These are phyloP conservation scores for Fusarium chuoi DNA, from an alignment of 2,329 filamentous ascomycete species.

Conservation along the genomic window DNA sequence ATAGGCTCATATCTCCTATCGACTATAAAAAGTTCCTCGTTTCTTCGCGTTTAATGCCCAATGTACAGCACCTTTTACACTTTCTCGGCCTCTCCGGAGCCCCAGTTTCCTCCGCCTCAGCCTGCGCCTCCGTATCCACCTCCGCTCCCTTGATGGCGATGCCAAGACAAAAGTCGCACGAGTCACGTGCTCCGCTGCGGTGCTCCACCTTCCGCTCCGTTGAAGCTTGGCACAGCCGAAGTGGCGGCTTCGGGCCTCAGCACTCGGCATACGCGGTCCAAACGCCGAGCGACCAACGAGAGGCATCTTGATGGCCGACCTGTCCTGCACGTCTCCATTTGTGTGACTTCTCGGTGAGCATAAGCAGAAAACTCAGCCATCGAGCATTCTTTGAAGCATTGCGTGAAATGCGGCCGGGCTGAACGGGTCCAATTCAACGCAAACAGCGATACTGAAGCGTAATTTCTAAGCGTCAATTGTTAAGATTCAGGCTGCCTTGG, in stretches of 20 bases:
- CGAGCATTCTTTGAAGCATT: background rate
- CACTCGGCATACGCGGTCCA: slow-evolving; percentile 5
- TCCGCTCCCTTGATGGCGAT: slow-evolving; percentile 9
- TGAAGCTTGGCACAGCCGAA: slow-evolving; percentile 16
- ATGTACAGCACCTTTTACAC: background rate
- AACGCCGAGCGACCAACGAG: slow-evolving; percentile 3
- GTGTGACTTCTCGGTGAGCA: slow-evolving; percentile 5
- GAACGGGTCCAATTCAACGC: background rate
- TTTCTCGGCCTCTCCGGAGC: slow-evolving; percentile 10
- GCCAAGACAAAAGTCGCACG: slow-evolving; percentile 24
- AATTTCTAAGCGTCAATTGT: background rate
- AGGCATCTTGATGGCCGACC: background rate
- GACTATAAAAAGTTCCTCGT: background rate
- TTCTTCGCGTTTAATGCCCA: background rate
- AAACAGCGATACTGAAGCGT: background rate
- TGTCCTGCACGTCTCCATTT: background rate
- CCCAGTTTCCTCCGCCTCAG: background rate
- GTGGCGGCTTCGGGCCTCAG: slow-evolving; percentile 21
- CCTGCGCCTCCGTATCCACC: slow-evolving; percentile 2
- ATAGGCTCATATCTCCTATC: background rate
- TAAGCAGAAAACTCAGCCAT: background rate
- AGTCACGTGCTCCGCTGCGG: slow-evolving; percentile 42
- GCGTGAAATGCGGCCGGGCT: background rate
- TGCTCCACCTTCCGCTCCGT: slow-evolving; percentile 28
- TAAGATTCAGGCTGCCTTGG: background rate